Evolutionary conservation across 2,329 filamentous ascomycete genomes (phyloP), one percentile per base, ranked within the genome.

Genomic region (Beauveria caledonica): DNA sequence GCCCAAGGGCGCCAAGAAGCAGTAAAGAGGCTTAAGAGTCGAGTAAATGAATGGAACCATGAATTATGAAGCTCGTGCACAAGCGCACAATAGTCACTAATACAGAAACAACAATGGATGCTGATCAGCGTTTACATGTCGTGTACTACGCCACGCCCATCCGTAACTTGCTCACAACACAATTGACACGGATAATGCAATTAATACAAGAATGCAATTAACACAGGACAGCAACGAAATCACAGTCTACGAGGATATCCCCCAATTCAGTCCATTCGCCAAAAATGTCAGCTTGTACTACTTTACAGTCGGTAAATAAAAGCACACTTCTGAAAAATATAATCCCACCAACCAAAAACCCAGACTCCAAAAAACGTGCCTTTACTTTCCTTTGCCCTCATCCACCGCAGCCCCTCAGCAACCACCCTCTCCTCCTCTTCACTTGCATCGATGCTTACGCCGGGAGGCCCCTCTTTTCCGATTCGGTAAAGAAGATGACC

Each of bases 401-500:
- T 19, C 40, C 42, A n/a, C n/a, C 27, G 7, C 17, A 25, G 15
- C 10, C 36, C 11, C 15, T 39, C 33, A 10, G 10, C 44, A 33
- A 58, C 23, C 19, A 17, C 39, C 33, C 33, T 42, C 40, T 10
- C 17, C 40, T 42, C 40, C 40, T 19, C 29, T 17, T 19, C 48
- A 36, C 36, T 5, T n/a, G 45, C 40, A 56, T 46, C 53, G 27
- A 5, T 39, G 23, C 52, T 54, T 17, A 90, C 54, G 86, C 84
- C 21, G 88, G 88, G 63, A 97, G 78, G 2, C 92, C 92, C 64
- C 92, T 81, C 78, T 94, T 96, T 81, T 96, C 93, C 69, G 88
- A 90, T 74, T 97, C 93, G 6, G 90, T 94, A 69, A 93, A 97
- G 84, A 97, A 97, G 69, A 97, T 96, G 61, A 97, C 86, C 91